Conservation (phyloP, 2,329 filamentous ascomycete species). For the Aspergillus sp. region DNA sequence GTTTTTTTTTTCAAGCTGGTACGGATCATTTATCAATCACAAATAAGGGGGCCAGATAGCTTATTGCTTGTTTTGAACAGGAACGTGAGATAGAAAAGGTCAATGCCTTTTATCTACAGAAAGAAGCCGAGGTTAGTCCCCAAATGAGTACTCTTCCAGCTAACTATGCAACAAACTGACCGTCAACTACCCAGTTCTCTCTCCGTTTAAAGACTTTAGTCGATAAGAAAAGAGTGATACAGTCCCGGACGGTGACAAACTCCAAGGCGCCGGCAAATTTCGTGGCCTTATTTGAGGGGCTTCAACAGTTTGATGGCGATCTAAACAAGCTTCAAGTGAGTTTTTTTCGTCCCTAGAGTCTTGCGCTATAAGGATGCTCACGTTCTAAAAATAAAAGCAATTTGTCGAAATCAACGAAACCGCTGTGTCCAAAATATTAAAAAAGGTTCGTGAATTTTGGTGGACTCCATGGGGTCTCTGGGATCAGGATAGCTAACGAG, state of each 20-base stretch:
- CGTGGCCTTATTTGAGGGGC: conserved; percentile 90
- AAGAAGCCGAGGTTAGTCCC: conserved; percentile 81
- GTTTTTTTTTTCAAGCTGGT: conserved; percentile 98
- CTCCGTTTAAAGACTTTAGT: conserved; percentile 85
- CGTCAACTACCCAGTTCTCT: conserved; percentile 62
- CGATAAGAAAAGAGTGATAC: conserved; percentile 90
- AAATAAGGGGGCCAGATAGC: not conserved
- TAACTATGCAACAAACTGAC: not conserved
- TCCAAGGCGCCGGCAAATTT: conserved; percentile 91
- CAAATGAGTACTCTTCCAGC: conserved; percentile 2
- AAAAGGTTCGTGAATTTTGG: conserved; percentile 60
- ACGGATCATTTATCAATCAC: conserved; percentile 30
- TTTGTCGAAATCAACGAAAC: conserved; percentile 98
- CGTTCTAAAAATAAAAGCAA: conserved; percentile 53
- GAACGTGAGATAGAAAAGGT: conserved; percentile 98
- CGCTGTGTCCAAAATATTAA: conserved; percentile 96
- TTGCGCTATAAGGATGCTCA: conserved; percentile 3
- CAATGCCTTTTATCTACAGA: conserved; percentile 95
- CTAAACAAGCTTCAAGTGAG: conserved; percentile 80
- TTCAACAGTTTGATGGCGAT: conserved; percentile 94
- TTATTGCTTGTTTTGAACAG: conserved; percentile 43
- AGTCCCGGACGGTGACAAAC: conserved; percentile 69
- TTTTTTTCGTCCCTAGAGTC: conserved; percentile 2
- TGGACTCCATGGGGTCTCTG: conserved; percentile 5
- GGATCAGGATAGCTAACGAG: conserved; percentile 14